phyloP scores from a whole-genome alignment of 371 early-diverging fungal species.

The Mucor circinelloides region DNA sequence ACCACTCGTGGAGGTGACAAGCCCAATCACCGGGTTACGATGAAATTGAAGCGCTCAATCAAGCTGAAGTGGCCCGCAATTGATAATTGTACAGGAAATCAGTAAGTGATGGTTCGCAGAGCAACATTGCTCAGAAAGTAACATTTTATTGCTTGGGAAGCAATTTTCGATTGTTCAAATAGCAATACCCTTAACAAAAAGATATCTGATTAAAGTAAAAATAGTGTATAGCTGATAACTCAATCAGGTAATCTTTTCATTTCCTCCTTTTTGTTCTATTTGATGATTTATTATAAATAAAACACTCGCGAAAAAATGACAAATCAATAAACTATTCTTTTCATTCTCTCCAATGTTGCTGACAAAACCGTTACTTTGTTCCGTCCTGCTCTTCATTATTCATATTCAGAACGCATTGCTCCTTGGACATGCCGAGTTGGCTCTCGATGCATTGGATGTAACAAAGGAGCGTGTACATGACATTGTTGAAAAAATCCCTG shows the following conservation, averaged over 20 bases:
- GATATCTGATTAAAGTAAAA: no score
- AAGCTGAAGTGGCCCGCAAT: no score
- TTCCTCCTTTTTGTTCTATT: slow-evolving; percentile 1
- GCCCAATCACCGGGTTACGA: no score
- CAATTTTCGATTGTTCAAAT: no score
- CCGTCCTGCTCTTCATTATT: neutral
- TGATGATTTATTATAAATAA: neutral
- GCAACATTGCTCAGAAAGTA: no score
- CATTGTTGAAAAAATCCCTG: slow-evolving; percentile 4
- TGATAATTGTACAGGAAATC: no score
- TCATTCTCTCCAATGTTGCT: neutral
- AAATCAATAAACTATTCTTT: neutral
- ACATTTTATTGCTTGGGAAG: no score
- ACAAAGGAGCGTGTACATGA: slow-evolving; percentile 9
- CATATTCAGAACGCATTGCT: neutral
- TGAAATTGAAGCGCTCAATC: no score
- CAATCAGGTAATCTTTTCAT: neutral
- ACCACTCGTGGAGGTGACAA: no score
- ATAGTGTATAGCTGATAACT: neutral
- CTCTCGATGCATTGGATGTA: neutral
- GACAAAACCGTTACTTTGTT: neutral
- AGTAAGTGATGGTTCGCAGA: no score
- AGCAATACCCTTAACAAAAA: no score
- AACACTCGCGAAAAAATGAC: neutral
- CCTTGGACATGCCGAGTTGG: neutral